phyloP scores from a whole-genome alignment of 495 filamentous ascomycete genomes.

The Talaromyces wortmannii region DNA sequence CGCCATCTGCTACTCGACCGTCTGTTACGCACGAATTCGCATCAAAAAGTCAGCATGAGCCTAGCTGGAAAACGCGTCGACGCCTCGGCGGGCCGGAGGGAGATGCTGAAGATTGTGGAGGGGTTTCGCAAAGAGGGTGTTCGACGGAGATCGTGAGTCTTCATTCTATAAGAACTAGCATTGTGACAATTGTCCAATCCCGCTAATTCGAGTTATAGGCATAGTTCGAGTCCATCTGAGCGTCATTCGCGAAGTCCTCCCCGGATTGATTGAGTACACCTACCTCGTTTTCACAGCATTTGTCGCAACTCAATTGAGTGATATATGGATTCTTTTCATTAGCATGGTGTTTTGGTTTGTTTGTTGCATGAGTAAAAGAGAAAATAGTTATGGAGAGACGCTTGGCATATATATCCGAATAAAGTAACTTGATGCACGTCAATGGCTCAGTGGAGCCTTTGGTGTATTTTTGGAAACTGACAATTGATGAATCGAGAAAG shows the following conservation, averaged over 20 bases:
- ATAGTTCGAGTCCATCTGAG: conserved; percentile 28
- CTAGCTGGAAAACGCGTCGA: conserved; percentile 76
- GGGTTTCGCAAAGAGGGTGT: conserved; percentile 76
- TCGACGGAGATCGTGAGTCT: conserved; percentile 64
- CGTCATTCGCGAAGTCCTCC: conserved; percentile 38
- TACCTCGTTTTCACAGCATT: not conserved
- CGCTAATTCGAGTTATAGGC: conserved; percentile 8
- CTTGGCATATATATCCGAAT: no score
- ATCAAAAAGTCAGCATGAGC: conserved; percentile 87
- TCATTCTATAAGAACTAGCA: conserved; percentile 10
- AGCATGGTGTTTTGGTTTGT: not conserved
- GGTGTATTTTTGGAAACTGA: no score
- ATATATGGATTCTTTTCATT: not conserved
- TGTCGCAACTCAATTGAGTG: not conserved
- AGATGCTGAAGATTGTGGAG: conserved; percentile 85
- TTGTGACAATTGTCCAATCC: not conserved
- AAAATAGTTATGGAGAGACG: no score
- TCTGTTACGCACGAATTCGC: conserved; percentile 66
- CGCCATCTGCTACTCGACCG: conserved; percentile 76
- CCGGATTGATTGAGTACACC: conserved; percentile 26
- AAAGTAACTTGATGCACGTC: no score
- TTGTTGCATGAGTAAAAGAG: no score
- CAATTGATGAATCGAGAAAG: no score
- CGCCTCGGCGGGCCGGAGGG: conserved; percentile 66
- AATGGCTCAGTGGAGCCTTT: no score